Evolutionary conservation across 78 protist species (phyloP).

Genomic region (Tieghemostelium lacteum): DNA sequence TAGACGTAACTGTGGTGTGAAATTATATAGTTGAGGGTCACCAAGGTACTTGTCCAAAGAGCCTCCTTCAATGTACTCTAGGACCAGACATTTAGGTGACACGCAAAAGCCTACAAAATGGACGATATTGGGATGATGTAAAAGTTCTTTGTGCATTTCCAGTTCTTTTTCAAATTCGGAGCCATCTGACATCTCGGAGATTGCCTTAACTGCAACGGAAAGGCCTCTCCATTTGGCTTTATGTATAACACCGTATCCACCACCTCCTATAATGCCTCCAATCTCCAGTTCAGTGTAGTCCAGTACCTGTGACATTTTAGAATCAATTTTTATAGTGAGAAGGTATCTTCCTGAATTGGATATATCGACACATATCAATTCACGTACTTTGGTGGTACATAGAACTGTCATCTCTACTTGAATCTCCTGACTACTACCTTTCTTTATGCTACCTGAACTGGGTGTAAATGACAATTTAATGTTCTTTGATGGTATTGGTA

Average conservation of each 20-base stretch:
- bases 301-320: conserved; percentile 71
- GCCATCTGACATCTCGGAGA: conserved; percentile 47
- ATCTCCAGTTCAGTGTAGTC: conserved; percentile 64
- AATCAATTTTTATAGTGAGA: conserved; percentile 51
- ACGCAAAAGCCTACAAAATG: conserved; percentile 79
- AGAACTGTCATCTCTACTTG: conserved; percentile 52
- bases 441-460: conserved; percentile 26
- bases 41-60: conserved; percentile 59
- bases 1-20: conserved; percentile 46
- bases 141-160: conserved; percentile 71
- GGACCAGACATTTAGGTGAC: conserved; percentile 51
- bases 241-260: conserved; percentile 76
- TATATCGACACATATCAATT: conserved; percentile 51
- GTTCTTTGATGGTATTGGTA: conserved; percentile 23
- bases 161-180: conserved; percentile 75
- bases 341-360: conserved; percentile 24
- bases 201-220: conserved; percentile 40
- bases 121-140: conserved; percentile 75
- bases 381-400: conserved; percentile 63
- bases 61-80: conserved; percentile 73
- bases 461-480: conserved; percentile 46
- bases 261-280: conserved; percentile 62
- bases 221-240: conserved; percentile 69
- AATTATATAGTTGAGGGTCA: conserved; percentile 8
- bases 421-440: conserved; percentile 13